Evolutionary conservation across 2,329 filamentous ascomycete species (phyloP).

Genomic region (Neurospora sp.): DNA sequence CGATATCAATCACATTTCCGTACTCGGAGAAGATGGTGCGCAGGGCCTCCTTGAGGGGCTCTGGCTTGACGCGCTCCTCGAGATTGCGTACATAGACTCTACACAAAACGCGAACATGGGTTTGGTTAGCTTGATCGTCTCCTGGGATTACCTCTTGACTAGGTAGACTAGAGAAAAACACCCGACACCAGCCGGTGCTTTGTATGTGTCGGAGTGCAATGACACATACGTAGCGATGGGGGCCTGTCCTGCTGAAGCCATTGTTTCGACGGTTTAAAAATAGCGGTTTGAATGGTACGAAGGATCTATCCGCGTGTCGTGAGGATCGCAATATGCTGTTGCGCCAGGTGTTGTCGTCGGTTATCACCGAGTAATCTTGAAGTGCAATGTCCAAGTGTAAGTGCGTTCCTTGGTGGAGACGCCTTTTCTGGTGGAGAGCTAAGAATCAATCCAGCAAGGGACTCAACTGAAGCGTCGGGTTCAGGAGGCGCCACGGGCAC

Average conservation of each 20-base stretch:
- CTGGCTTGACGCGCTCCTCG: slow-evolving; percentile 82
- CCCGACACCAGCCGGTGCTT: slow-evolving; percentile 6
- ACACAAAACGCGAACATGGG: slow-evolving; percentile 7
- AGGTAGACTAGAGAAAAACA: slow-evolving; percentile 1
- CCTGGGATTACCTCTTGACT: slow-evolving; percentile 2
- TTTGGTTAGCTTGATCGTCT: slow-evolving; percentile 25
- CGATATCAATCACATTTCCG: slow-evolving; percentile 67
- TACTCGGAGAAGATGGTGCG: slow-evolving; percentile 78
- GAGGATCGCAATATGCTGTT: neutral
- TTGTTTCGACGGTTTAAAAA: slow-evolving; percentile 6
- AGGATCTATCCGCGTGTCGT: neutral
- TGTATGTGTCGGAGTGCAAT: slow-evolving; percentile 57
- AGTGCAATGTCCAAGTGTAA: neutral
- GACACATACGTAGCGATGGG: slow-evolving; percentile 62
- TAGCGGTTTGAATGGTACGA: neutral
- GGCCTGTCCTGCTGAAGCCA: slow-evolving; percentile 25
- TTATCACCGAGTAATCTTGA: neutral
- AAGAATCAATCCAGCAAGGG: neutral
- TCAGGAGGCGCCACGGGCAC: neutral
- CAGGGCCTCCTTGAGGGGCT: slow-evolving; percentile 64
- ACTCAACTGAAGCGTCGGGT: neutral
- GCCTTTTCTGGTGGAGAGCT: neutral
- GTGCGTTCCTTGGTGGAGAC: neutral
- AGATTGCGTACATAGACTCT: slow-evolving; percentile 73
- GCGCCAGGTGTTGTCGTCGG: neutral